phyloP scores from a whole-genome alignment of 2,329 filamentous ascomycete species.

The Calcarisporium arbuscula region DNA sequence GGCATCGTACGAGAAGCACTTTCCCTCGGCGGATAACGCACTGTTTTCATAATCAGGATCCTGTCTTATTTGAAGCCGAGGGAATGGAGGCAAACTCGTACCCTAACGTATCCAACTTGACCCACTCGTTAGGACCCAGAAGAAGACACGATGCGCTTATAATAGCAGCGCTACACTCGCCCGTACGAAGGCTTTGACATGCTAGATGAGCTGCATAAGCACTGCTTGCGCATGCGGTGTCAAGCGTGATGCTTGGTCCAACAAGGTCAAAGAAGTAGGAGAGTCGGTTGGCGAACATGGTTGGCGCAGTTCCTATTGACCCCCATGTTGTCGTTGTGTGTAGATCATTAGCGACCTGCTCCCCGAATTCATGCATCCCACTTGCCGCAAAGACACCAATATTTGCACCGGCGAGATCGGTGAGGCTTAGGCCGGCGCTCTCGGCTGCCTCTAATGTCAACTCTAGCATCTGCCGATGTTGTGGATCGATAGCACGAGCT shows the following conservation, averaged over 20 bases:
- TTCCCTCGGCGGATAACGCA: constrained; percentile 34
- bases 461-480: constrained; percentile 14
- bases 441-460: constrained; percentile 15
- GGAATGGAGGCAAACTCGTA: no score
- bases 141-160: constrained; percentile 39
- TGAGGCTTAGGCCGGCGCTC: constrained; percentile 23
- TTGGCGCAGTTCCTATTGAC: constrained; percentile 8
- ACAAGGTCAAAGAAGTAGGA: constrained; percentile 32
- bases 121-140: constrained; percentile 30
- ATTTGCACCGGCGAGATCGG: constrained; percentile 13
- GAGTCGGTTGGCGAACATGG: constrained; percentile 29
- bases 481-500: constrained; percentile 20
- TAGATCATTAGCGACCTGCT: constrained; percentile 37
- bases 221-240: constrained; percentile 26
- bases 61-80: no score
- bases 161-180: constrained; percentile 28
- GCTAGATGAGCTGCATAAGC: constrained; percentile 23
- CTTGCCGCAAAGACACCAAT: constrained; percentile 29
- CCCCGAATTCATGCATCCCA: constrained; percentile 39
- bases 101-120: constrained; percentile 5
- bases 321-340: constrained; percentile 15
- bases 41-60: no score
- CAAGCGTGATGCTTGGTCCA: constrained; percentile 25
- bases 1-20: constrained; percentile 32
- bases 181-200: constrained; percentile 17